Evolutionary conservation across 495 filamentous ascomycete species (phyloP).

Genomic region (Physcia stellaris): DNA sequence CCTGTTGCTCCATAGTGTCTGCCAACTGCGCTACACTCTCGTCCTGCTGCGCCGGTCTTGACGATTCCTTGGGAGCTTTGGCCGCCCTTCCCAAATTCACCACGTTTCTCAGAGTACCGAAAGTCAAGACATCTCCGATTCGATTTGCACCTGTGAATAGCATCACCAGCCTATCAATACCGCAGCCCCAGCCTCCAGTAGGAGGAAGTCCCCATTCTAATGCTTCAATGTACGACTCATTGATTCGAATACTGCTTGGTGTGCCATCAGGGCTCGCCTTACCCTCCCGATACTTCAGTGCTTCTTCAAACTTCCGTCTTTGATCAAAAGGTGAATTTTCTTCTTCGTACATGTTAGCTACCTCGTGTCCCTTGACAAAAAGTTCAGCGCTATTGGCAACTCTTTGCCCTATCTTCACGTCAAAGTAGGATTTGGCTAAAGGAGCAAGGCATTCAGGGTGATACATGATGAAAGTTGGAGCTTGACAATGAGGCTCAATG

Average conservation of each 20-base stretch:
- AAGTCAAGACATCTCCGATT: constrained; percentile 74
- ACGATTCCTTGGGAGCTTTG: too few species aligned
- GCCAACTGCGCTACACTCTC: too few species aligned
- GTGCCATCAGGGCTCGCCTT: constrained; percentile 16
- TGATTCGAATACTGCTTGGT: constrained; percentile 33
- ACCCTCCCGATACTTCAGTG: constrained; percentile 23
- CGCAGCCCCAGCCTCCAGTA: constrained; percentile 93
- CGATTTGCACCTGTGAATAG: constrained; percentile 58
- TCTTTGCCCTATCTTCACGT: constrained; percentile 45
- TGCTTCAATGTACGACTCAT: constrained; percentile 73
- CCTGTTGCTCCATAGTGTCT: too few species aligned
- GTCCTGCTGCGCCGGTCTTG: too few species aligned
- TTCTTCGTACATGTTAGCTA: constrained; percentile 95
- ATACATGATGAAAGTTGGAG: constrained; percentile 81
- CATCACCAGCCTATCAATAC: constrained; percentile 83
- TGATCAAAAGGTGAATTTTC: constrained; percentile 89
- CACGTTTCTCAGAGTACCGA: constrained; percentile 73
- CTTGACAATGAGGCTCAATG: constrained; percentile 55
- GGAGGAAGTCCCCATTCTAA: constrained; percentile 81
- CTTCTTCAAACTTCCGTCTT: constrained; percentile 63
- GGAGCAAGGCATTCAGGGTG: constrained; percentile 88
- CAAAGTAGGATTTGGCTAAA: constrained; percentile 69
- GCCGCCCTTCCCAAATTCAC: constrained; percentile 15
- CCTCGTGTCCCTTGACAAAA: constrained; percentile 65
- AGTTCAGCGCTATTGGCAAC: constrained; percentile 77